These are phyloP conservation scores for Boeremia exigua DNA, from an alignment of 2,329 filamentous ascomycete species.

Conservation along the genomic window DNA sequence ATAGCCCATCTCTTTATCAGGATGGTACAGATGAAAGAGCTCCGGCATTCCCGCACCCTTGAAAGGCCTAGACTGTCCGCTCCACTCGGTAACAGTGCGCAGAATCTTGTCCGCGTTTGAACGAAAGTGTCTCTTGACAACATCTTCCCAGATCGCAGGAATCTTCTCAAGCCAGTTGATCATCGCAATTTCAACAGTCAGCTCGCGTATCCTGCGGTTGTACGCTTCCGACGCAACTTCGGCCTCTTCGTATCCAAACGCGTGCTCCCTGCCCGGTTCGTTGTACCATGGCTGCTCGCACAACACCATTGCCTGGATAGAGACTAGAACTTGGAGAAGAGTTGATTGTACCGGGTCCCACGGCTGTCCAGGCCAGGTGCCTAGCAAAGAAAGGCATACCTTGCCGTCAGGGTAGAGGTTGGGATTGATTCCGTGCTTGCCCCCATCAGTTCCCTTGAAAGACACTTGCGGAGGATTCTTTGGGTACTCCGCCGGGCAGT, in stretches of 20 bases:
- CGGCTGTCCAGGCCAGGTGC: conserved; percentile 52
- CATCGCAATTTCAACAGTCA: conserved; percentile 43
- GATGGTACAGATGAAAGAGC: neutral
- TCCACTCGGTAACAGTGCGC: conserved; percentile 30
- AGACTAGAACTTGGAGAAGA: conserved; percentile 60
- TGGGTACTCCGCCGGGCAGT: conserved; percentile 54
- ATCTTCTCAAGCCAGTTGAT: conserved; percentile 40
- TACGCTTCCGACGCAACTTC: conserved; percentile 29
- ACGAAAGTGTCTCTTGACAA: conserved; percentile 35
- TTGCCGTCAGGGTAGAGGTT: conserved; percentile 60
- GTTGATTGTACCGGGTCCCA: conserved; percentile 58
- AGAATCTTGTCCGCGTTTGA: conserved; percentile 32
- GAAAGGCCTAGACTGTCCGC: neutral
- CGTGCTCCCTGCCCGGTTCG: conserved; percentile 54
- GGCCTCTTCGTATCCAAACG: neutral
- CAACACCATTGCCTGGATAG: conserved; percentile 65
- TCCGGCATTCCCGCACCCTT: neutral
- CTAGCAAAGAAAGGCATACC: conserved; percentile 33
- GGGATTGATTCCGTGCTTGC: conserved; percentile 55
- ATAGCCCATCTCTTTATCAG: neutral
- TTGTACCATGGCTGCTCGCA: conserved; percentile 62
- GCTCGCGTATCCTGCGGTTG: conserved; percentile 31
- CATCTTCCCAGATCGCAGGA: conserved; percentile 31
- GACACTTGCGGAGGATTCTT: conserved; percentile 49
- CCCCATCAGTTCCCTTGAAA: conserved; percentile 56